Base-by-base conservation (phyloP, 345 rosid species). In the Sisymbrium altissimum region DNA sequence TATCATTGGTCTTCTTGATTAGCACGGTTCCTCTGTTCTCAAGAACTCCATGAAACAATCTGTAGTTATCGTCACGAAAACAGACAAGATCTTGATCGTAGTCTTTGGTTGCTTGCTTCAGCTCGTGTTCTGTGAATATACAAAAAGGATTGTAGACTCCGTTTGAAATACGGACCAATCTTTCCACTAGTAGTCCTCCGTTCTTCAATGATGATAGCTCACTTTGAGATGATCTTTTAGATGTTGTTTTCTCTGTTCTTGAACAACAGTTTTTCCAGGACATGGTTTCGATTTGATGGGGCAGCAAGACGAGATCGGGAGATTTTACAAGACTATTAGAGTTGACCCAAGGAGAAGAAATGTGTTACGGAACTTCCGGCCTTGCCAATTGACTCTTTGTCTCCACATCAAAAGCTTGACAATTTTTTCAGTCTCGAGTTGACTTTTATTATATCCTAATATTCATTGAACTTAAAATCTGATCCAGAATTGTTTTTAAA, bases 61-160 rank as follows among this genome's bases (percentile, higher is more conserved):
- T 41, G 30, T 68, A 55, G 43, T 68, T 41, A 64, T 19, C 64
- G 14, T 68, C 64, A 13, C 40, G 19, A 17, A 68, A 43, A 40
- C 45, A 40, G 63, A 55, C 54, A 13, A 41, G 64, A 55, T 41
- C 10, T 55, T 41, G 14, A 13, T 68, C 32, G 54, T 68, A 55
- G 54, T 68, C 43, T 41, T 68, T 30, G 43, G 73, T 68, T 29
- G 32, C 73, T 55, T 55, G 53, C 53, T 43, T 68, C 7, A 40
- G 40, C 39, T 54, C 72, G 0, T 40, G 40, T 25, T 66, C 63
- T 23, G 41, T 39, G 52, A 68, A 68, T 27, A 40, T 15, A 27
- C 5, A 15, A 9, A 55, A 68, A 12, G 64, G 64, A 55, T 41
- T 68, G 54, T 55, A 55, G 21, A 12, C n/a, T 29, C 73, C 73